These are phyloP conservation scores for Boletellus sp. DNA, from an alignment of 768 basidiomycete species.

Conservation along the genomic window DNA sequence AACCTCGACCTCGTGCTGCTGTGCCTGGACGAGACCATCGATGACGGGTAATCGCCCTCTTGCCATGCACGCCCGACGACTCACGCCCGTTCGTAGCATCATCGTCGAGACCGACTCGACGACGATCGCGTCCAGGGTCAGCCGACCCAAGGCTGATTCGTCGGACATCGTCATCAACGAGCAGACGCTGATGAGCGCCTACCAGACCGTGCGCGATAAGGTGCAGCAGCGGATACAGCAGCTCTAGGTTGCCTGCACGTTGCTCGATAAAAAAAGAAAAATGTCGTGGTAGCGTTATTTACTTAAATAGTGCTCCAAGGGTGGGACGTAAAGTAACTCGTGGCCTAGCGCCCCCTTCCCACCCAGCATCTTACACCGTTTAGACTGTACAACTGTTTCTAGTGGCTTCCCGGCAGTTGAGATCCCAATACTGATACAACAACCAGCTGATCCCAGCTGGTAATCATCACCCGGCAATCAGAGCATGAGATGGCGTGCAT, in stretches of 20 bases:
- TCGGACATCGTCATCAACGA: constrained; percentile 98
- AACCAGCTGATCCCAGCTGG: constrained; percentile 1
- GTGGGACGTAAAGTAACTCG: constrained; percentile 6
- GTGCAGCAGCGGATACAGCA: constrained; percentile 81
- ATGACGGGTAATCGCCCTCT: constrained; percentile 77
- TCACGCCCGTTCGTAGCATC: constrained; percentile 52
- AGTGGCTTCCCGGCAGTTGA: background rate
- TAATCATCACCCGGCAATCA: background rate
- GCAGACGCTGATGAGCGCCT: constrained; percentile 91
- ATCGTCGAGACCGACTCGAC: constrained; percentile 95
- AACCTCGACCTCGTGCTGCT: constrained; percentile 90
- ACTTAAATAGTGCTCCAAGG: background rate
- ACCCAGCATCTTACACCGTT: constrained; percentile 6
- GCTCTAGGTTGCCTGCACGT: constrained; percentile 39
- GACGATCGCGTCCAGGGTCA: constrained; percentile 94
- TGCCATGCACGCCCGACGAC: background rate
- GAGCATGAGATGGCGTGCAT: background rate
- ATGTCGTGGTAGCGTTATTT: background rate
- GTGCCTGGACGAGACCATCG: constrained; percentile 94
- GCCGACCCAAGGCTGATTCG: constrained; percentile 86
- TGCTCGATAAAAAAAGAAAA: background rate
- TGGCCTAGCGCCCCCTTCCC: background rate
- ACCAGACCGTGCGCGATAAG: constrained; percentile 83
- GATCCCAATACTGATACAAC: constrained; percentile 13
- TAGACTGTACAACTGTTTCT: constrained; percentile 7